Conservation (phyloP, 352 stramenopile species). For the Phytophthora niederhauseri region DNA sequence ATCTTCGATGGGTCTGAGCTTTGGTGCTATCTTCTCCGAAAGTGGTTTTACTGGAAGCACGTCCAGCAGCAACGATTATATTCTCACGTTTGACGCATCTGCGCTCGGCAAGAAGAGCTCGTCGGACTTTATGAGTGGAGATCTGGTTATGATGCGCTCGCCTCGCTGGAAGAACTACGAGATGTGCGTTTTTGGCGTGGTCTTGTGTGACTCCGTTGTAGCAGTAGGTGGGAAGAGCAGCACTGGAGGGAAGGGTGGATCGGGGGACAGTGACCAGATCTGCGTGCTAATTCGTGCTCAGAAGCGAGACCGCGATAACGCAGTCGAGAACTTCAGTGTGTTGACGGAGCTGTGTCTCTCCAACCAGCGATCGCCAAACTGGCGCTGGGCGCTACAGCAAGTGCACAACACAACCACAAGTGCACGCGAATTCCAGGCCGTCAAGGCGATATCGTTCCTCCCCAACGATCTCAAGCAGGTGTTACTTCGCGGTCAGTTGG, state of each 20-base stretch:
- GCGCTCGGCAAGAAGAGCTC: slow-evolving; percentile 26
- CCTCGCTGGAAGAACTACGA: slow-evolving; percentile 66
- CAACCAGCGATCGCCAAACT: slow-evolving; percentile 60
- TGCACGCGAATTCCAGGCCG: slow-evolving; percentile 81
- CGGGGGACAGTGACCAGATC: slow-evolving; percentile 51
- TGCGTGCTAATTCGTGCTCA: slow-evolving; percentile 66
- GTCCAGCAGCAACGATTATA: slow-evolving; percentile 54
- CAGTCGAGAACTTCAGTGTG: slow-evolving; percentile 43
- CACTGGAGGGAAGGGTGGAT: slow-evolving; percentile 10
- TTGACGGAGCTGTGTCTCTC: slow-evolving; percentile 74
- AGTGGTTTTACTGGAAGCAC: slow-evolving; percentile 66
- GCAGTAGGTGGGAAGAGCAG: slow-evolving; percentile 39
- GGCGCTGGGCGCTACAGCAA: slow-evolving; percentile 69
- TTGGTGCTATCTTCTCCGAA: slow-evolving; percentile 71
- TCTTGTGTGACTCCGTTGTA: slow-evolving; percentile 74
- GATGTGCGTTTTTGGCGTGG: slow-evolving; percentile 64
- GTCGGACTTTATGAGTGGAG: slow-evolving; percentile 60
- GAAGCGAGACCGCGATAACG: slow-evolving; percentile 25
- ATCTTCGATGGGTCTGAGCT: slow-evolving; percentile 40
- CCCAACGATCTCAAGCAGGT: slow-evolving; percentile 54
- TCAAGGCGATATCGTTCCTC: slow-evolving; percentile 67
- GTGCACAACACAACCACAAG: slow-evolving; percentile 80
- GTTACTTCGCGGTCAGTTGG: slow-evolving; percentile 49
- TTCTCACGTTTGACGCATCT: slow-evolving; percentile 60
- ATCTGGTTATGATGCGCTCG: slow-evolving; percentile 67